Conservation (phyloP, 768 basidiomycete genomes). For the Collybiopsis confluens region DNA sequence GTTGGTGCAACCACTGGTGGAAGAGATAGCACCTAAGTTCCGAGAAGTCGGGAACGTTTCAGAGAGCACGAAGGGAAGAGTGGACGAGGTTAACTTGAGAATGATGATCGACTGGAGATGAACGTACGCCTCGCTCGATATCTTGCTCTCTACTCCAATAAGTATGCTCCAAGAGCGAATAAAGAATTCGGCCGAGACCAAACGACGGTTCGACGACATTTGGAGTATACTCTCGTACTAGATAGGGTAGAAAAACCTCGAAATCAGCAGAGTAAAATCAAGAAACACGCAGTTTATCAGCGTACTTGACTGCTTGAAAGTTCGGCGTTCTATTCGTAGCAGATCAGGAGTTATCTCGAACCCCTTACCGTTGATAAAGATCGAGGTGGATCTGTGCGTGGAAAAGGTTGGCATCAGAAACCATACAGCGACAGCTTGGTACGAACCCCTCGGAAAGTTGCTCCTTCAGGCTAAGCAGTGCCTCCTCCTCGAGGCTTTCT, state of each 20-base stretch:
- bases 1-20: constrained; percentile 90
- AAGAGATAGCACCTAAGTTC: not conserved
- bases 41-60: not conserved
- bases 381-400: not conserved
- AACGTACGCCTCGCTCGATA: constrained; percentile 78
- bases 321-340: constrained; percentile 75
- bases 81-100: constrained; percentile 9
- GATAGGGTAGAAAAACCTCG: constrained; percentile 12
- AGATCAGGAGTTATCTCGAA: constrained; percentile 70
- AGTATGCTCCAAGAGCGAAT: constrained; percentile 89
- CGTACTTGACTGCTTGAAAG: constrained; percentile 83
- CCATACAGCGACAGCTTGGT: not conserved
- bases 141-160: constrained; percentile 96
- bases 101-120: constrained; percentile 10
- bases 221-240: constrained; percentile 92
- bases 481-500: constrained; percentile 60
- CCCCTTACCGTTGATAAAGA: constrained; percentile 39
- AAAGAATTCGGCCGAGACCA: constrained; percentile 94
- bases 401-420: not conserved
- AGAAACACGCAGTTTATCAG: constrained; percentile 10
- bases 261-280: constrained; percentile 3
- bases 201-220: constrained; percentile 99
- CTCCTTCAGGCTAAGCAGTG: constrained; percentile 60
- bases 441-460: constrained; percentile 73
- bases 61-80: not conserved